Evolutionary conservation across 2,329 filamentous ascomycete species (phyloP), one percentile per base, ranked within the genome.

Genomic region (Colletotrichum costaricense): DNA sequence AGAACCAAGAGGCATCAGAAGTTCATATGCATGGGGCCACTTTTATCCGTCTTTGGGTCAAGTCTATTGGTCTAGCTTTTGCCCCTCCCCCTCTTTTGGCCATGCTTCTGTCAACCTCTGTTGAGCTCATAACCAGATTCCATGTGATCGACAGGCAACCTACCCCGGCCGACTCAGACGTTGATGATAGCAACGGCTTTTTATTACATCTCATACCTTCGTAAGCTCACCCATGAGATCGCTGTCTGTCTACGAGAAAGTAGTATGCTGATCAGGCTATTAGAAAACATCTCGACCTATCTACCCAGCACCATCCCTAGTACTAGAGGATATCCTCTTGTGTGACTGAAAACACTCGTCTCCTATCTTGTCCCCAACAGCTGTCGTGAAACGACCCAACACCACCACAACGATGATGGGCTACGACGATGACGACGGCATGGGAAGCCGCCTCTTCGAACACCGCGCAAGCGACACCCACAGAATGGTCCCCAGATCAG

Each of bases 371-470:
- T 0, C 3, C 8, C 30, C 2, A 16, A 19, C 14, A 16, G 5
- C 3, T 3, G 14, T 42, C 14, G 38, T 7, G 38, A 42, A 55
- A 6, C 33, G 12, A 8, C 5, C 2, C 3, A 42, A 22, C 6
- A 4, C 8, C 8, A 8, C 5, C 11, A 4, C 63, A 24, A 14
- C 30, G 24, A 55, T 49, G 46, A 33, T 63, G 66, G 57, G 57
- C 22, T 63, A 68, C 46, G 49, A 54, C 11, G 57, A 59, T 6
- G 55, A 62, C 65, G 67, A 69, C 5, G 67, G 52, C 4, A 22
- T 35, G 28, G 67, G 60, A 9, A 49, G 62, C 14, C 60, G 67
- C 2, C 14, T 64, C 1, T 65, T 69, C 24, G 60, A 69, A 2
- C 67, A 54, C 6, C 24, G 33, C n/a, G 38, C 49, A 19, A 69